Percentiles rank a stretch among this genome's conserved stretches.
Evolutionary conservation across 106 monocot genomes (phyloP).

Genomic region (Dendrobium chrysotoxum): DNA sequence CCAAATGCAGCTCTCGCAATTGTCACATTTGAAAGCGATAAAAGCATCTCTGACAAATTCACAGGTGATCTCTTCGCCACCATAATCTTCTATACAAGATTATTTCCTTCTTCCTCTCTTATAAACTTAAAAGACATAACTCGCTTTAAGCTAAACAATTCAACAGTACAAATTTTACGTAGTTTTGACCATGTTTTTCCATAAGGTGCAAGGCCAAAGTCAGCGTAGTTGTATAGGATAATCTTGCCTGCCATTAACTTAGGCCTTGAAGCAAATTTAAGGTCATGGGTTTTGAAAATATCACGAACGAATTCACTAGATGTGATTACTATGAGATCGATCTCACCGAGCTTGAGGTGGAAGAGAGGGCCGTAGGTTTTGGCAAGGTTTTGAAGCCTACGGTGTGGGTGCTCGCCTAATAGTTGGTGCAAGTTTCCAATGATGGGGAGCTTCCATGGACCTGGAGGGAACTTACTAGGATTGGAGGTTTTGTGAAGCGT

Average conservation of each 20-base stretch:
- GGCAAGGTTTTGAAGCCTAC: neutral
- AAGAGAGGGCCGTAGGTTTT: neutral
- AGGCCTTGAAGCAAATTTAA: neutral
- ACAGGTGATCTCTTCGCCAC: too few species aligned
- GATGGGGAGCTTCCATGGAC: slow-evolving; percentile 1
- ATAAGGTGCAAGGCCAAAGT: neutral
- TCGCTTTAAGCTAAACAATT: neutral
- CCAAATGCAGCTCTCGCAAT: neutral
- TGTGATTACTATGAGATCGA: neutral
- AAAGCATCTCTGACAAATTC: too few species aligned
- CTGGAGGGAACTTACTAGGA: neutral
- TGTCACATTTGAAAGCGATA: neutral
- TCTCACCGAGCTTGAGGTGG: neutral
- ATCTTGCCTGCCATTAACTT: neutral
- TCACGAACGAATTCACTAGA: neutral
- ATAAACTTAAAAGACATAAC: neutral
- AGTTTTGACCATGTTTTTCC: neutral
- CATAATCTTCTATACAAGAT: too few species aligned
- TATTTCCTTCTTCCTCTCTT: too few species aligned
- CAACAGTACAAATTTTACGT: neutral
- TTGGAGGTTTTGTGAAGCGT: too few species aligned
- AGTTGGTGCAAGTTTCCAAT: neutral
- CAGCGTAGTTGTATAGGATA: neutral
- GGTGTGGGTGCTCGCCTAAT: neutral
- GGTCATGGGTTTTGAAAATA: too few species aligned